These are phyloP conservation scores for Venturia oleaginea DNA, from an alignment of 2,329 filamentous ascomycete species.

Conservation along the genomic window DNA sequence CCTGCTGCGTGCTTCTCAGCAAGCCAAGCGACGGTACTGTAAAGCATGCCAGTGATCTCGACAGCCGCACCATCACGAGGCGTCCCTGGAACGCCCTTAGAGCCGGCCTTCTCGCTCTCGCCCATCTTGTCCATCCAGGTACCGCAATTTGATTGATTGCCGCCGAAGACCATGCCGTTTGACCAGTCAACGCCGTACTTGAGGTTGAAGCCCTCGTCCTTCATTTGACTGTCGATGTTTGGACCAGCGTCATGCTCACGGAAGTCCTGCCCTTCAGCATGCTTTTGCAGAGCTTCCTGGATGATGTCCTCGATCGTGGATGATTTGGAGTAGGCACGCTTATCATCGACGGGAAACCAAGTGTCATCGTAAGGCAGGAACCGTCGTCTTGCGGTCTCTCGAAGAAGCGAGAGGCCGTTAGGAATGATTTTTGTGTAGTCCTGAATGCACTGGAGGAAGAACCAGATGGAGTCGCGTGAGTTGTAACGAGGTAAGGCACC, in stretches of 20 bases:
- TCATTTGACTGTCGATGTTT: conserved; percentile 86
- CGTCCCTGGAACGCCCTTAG: conserved; percentile 91
- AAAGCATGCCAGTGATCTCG: conserved; percentile 88
- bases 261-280: conserved; percentile 85
- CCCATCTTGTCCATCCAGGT: conserved; percentile 99
- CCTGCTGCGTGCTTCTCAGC: conserved; percentile 56
- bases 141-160: conserved; percentile 89
- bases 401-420: conserved; percentile 62
- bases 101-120: conserved; percentile 84
- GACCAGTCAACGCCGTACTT: conserved; percentile 86
- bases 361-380: conserved; percentile 95
- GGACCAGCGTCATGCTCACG: conserved; percentile 90
- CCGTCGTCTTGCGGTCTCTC: conserved; percentile 68
- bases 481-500: conserved; percentile 88
- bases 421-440: conserved; percentile 81
- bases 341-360: conserved; percentile 77
- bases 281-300: conserved; percentile 85
- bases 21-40: conserved; percentile 82
- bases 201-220: conserved; percentile 81
- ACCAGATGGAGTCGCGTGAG: conserved; percentile 93
- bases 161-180: conserved; percentile 85
- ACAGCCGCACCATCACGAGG: conserved; percentile 91
- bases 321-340: conserved; percentile 73
- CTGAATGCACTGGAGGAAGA: conserved; percentile 92
- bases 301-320: conserved; percentile 83